Evolutionary conservation across 2,329 filamentous ascomycete genomes (phyloP).

Genomic region (Zasmidium citrigriseum): DNA sequence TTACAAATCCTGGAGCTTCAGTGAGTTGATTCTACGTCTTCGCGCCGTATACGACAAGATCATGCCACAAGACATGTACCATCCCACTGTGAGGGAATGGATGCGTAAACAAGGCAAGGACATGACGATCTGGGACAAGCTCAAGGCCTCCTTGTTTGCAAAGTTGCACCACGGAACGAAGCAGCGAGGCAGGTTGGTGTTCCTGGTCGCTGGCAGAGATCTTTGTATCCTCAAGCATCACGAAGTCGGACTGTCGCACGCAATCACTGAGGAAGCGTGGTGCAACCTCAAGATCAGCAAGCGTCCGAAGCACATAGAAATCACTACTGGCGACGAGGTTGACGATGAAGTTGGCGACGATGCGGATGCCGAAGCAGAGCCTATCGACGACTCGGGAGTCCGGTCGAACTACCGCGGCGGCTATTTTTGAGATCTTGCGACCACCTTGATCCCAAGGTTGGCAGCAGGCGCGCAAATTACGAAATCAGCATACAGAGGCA

Average conservation of each 20-base stretch:
- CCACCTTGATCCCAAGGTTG: no score
- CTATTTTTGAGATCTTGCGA: background rate
- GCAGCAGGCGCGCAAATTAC: conserved; percentile 6
- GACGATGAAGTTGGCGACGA: background rate
- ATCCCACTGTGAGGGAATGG: conserved; percentile 23
- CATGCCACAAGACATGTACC: conserved; percentile 13
- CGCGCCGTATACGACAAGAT: conserved; percentile 20
- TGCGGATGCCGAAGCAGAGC: background rate
- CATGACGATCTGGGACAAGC: conserved; percentile 42
- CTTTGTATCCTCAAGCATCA: conserved; percentile 40
- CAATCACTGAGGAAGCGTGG: background rate
- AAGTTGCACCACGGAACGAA: conserved; percentile 23
- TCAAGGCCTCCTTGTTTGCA: conserved; percentile 49
- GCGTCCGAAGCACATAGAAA: background rate
- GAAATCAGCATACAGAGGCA: background rate
- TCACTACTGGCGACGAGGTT: background rate
- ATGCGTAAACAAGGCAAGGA: conserved; percentile 16
- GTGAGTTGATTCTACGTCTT: conserved; percentile 4
- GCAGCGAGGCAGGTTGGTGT: conserved; percentile 34
- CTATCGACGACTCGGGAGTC: no score
- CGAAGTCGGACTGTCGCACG: background rate
- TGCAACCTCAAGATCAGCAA: background rate
- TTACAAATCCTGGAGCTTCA: conserved; percentile 5
- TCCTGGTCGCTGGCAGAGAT: conserved; percentile 43
- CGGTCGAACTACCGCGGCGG: background rate